Base-by-base conservation (phyloP, 2,329 filamentous ascomycete genomes). In the Neocatenulostroma microsporum region DNA sequence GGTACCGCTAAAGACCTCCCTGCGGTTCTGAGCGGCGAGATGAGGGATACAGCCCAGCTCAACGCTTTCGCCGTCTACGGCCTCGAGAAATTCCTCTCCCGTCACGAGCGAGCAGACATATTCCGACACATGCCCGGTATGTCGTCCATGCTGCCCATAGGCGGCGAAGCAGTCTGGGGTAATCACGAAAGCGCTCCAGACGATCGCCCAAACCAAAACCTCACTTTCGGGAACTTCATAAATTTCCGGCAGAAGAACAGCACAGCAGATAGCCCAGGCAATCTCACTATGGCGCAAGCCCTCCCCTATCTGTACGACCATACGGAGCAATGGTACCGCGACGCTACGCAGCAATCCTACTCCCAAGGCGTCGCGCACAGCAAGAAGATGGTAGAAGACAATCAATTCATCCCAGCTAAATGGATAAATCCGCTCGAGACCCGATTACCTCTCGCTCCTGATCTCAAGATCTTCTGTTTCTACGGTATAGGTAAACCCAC, bases 71-170 rank as follows among this genome's bases (percentile, higher is more conserved):
- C 91, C 7, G 89, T 98, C 1, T 96, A 96, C 53, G 91, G 91
- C 0, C 73, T 98, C 8, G 91, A 98, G 61, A 94, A 91, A 56
- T 98, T 98, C 58, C 69, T 98, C 30, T 88, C 81, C 51, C 85
- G 83, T 52, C 80, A 88, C 47, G 91, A 98, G 60, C 77, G 91
- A 35, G 87, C 84, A 0, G 87, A 96, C 55, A 81, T 98, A 28
- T 94, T 98, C 68, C 80, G 91, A 35, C 85, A 87, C 30, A 96
- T 98, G 89, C 91, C 91, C 0, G 91, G 91, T 5, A 84, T 95
- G 42, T 93, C 84, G 5, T 91, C 85, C 31, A 98, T 98, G 91
- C 73, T 98, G 1, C 91, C 91, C 5, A 85, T 95, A 29, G 91
- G 91, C 21, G 91, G 91, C 17, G 79, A 94, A 40, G 83, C 83